These are phyloP conservation scores for Pseudozyma hubeiensis DNA, from an alignment of 1,284 basidiomycete species.

Conservation along the genomic window DNA sequence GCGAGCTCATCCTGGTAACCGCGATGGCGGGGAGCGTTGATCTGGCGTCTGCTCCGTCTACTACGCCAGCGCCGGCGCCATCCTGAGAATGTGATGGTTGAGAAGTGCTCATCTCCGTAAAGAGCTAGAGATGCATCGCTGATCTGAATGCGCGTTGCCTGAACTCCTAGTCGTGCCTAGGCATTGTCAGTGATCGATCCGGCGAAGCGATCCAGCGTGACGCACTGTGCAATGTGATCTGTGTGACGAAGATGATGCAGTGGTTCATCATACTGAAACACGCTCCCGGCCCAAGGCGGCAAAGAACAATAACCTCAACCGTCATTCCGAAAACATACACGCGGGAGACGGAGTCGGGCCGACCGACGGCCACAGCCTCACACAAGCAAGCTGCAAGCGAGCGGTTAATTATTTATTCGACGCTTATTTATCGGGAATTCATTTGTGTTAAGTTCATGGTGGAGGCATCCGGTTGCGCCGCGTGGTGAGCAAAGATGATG, in stretches of 20 bases:
- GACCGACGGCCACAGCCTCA: neutral
- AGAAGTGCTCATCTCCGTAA: slow-evolving; percentile 6
- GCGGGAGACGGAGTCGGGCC: slow-evolving; percentile 1
- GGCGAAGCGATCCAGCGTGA: too few relatives aligned
- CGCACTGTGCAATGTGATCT: too few relatives aligned
- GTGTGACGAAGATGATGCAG: too few relatives aligned
- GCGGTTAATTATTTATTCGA: neutral
- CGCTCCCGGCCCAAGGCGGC: slow-evolving; percentile 6
- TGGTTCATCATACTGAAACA: too few relatives aligned
- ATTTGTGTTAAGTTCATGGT: too few relatives aligned
- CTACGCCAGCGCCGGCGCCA: neutral
- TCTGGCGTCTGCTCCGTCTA: neutral
- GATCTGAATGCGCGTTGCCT: neutral
- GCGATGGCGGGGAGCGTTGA: slow-evolving; percentile 14
- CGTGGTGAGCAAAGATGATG: slow-evolving; percentile 1
- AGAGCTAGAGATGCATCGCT: neutral
- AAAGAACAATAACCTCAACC: neutral
- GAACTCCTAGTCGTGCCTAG: too few relatives aligned
- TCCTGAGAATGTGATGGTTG: slow-evolving; percentile 6
- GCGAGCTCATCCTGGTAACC: slow-evolving; percentile 9
- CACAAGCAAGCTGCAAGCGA: neutral
- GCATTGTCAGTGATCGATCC: too few relatives aligned
- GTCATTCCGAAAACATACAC: neutral
- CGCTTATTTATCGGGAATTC: too few relatives aligned
- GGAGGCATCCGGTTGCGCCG: too few relatives aligned